Base-by-base conservation (phyloP, 306 rosid genomes). In the Cucurbita ficifolia region DNA sequence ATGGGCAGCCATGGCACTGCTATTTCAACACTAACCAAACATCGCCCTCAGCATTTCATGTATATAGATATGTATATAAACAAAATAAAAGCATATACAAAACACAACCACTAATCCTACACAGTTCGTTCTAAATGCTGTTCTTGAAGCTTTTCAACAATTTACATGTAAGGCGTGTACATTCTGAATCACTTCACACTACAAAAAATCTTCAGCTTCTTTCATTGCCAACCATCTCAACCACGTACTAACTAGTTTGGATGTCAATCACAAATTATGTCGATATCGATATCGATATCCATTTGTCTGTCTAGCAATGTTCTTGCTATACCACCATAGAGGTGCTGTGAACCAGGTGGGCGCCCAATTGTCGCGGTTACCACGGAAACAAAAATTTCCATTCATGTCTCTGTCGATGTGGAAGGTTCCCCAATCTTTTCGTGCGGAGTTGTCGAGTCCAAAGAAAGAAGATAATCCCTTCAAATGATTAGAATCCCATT, bases 341-440 rank as follows among this genome's bases (percentile, higher is more conserved):
- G 91, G 96, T 14, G 81, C 83, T 51, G 85, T 85, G 72, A 87
- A 77, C 91, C 96, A 89, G 18, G 80, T 62, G 48, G 85, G 86
- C 5, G 82, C 83, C 88, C 89, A 85, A 42, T 42, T 77, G 50
- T 75, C 78, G 17, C 77, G 78, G 72, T 84, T 78, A 17, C 94
- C 90, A 14, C 46, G 86, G 81, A 87, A 89, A 75, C 77, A 17
- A 46, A 82, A 79, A 7, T 48, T 59, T 16, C 57, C 77, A 21
- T 38, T 51, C 36, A 53, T 64, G 61, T 50, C 75, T 5, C 72
- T 76, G 59, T 68, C 18, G 8, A 87, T 83, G 52, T 10, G 79
- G 84, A 83, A 85, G 80, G 46, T 16, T 14, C 88, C 88, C 91
- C 88, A 89, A n/a, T 87, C 78, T 73, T 69, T 81, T 56, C 83